Percentiles rank a stretch among this genome's conserved stretches.
These are phyloP conservation scores for Heliocybe sulcata DNA, from an alignment of 1,284 basidiomycete species.

Conservation along the genomic window DNA sequence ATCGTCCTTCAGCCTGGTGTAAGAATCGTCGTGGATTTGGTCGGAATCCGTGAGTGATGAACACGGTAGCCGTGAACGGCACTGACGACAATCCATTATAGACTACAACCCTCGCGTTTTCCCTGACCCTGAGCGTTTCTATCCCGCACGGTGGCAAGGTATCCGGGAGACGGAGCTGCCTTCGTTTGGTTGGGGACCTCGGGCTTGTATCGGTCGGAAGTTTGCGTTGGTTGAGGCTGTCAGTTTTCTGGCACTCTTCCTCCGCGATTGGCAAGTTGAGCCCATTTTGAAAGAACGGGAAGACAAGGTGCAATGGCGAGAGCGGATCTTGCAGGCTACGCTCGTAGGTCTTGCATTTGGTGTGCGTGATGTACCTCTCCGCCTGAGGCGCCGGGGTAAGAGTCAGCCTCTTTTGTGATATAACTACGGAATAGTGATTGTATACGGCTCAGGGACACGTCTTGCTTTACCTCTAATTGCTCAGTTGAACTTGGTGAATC, in stretches of 20 bases:
- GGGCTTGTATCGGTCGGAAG: conserved; percentile 39
- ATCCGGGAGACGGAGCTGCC: conserved; percentile 12
- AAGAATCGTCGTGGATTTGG: conserved; percentile 38
- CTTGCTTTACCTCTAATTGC: too few relatives aligned
- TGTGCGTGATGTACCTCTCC: background rate
- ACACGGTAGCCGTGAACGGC: background rate
- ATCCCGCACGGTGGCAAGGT: conserved; percentile 33
- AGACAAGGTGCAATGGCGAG: background rate
- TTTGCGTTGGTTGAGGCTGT: conserved; percentile 47
- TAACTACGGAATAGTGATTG: too few relatives aligned
- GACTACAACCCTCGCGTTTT: conserved; percentile 31
- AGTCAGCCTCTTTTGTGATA: background rate
- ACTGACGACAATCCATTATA: conserved; percentile 5
- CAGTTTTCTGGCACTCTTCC: conserved; percentile 38
- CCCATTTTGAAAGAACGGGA: background rate
- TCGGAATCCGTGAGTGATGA: conserved; percentile 38
- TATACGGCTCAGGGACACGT: too few relatives aligned
- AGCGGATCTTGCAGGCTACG: background rate
- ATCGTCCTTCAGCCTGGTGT: conserved; percentile 11
- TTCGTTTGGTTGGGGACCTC: conserved; percentile 40
- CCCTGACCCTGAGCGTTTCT: conserved; percentile 28
- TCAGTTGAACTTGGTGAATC: too few relatives aligned
- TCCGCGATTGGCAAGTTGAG: conserved; percentile 44
- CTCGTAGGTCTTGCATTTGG: background rate
- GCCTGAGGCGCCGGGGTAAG: background rate